phyloP scores from a whole-genome alignment of 495 filamentous ascomycete species.

The Trichocladium antarcticum region DNA sequence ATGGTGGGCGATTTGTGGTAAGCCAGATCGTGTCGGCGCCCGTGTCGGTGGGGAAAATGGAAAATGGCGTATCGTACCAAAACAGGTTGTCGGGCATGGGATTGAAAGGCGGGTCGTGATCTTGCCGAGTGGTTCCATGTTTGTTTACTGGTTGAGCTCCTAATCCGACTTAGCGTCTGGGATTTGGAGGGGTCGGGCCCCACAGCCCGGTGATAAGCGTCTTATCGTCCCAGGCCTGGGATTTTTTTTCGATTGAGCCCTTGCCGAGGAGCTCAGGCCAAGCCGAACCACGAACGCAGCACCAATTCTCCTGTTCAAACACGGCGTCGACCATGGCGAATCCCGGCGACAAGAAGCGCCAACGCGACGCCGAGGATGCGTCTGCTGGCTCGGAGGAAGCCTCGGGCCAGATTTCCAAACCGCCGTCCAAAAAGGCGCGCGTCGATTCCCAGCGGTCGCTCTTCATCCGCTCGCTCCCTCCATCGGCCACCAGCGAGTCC shows the following conservation, averaged over 20 bases:
- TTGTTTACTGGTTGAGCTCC: slow-evolving; percentile 24
- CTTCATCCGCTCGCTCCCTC: slow-evolving; percentile 80
- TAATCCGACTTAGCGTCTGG: slow-evolving; percentile 13
- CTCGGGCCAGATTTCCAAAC: slow-evolving; percentile 15
- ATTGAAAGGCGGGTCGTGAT: too few relatives aligned
- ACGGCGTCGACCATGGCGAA: slow-evolving; percentile 24
- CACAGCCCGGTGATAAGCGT: slow-evolving; percentile 14
- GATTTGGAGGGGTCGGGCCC: slow-evolving; percentile 13
- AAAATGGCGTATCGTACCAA: not conserved
- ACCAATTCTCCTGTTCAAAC: not conserved
- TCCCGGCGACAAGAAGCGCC: slow-evolving; percentile 25
- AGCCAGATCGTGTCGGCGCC: not conserved
- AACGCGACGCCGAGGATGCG: slow-evolving; percentile 19
- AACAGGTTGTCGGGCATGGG: not conserved
- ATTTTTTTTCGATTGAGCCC: slow-evolving; percentile 11
- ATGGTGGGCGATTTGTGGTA: slow-evolving; percentile 5
- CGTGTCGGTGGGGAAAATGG: not conserved
- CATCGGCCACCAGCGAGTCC: slow-evolving; percentile 64
- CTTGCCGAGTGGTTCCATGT: too few relatives aligned
- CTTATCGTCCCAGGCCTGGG: slow-evolving; percentile 11
- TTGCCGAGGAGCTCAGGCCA: slow-evolving; percentile 6
- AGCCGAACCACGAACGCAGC: not conserved
- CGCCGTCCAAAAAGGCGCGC: slow-evolving; percentile 34
- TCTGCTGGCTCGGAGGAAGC: slow-evolving; percentile 6
- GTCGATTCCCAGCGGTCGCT: slow-evolving; percentile 53